phyloP scores from a whole-genome alignment of 140 eudicot genomes.

The Erigeron philadelphicus region DNA sequence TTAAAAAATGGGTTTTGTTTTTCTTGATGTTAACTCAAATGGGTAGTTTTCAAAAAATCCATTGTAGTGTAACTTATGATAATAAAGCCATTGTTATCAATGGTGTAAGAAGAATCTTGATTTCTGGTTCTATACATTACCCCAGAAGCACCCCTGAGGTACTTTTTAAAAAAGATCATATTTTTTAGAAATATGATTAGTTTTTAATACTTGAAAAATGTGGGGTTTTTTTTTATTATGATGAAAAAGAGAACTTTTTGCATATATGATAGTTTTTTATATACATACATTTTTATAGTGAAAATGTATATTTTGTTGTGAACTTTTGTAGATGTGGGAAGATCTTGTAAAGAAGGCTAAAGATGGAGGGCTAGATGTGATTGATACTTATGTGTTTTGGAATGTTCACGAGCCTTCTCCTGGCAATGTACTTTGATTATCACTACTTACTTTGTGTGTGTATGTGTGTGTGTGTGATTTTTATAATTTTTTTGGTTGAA shows the following conservation, averaged over 20 bases:
- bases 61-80: slow-evolving; percentile 48
- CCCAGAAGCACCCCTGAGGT: slow-evolving; percentile 71
- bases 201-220: too few species aligned
- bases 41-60: slow-evolving; percentile 32
- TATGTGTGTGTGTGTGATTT: too few species aligned
- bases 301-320: slow-evolving; percentile 9
- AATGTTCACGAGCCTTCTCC: slow-evolving; percentile 85
- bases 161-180: neutral
- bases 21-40: slow-evolving; percentile 26
- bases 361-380: slow-evolving; percentile 77
- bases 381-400: slow-evolving; percentile 82
- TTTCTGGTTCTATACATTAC: slow-evolving; percentile 65
- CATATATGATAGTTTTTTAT: neutral
- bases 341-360: slow-evolving; percentile 68
- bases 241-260: too few species aligned
- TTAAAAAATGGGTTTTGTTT: slow-evolving; percentile 34
- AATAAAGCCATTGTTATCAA: slow-evolving; percentile 56
- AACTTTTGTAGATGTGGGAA: slow-evolving; percentile 64
- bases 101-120: slow-evolving; percentile 53
- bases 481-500: too few species aligned
- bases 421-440: slow-evolving; percentile 50
- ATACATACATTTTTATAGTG: neutral
- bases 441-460: neutral
- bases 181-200: too few species aligned
- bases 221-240: too few species aligned